Conservation (phyloP, 768 basidiomycete genomes). For the Crassisporium funariophilum region DNA sequence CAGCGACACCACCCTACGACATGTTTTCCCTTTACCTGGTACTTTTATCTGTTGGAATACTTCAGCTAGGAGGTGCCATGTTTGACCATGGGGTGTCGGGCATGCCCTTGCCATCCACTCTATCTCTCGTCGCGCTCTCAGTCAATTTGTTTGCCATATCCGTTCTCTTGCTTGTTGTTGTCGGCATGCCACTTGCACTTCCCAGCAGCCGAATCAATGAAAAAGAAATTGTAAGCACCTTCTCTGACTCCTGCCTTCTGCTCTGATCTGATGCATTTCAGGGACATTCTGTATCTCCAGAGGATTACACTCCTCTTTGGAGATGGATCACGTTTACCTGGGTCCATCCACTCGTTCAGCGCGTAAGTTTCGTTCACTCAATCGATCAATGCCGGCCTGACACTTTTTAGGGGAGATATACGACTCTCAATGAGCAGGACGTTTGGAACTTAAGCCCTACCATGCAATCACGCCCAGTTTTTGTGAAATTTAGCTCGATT, state of each 20-base stretch:
- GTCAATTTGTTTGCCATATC: constrained; percentile 48
- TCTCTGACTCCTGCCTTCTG: not conserved
- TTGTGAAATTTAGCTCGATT: constrained; percentile 48
- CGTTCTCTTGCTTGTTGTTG: constrained; percentile 45
- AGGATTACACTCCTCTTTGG: constrained; percentile 75
- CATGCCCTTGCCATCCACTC: constrained; percentile 40
- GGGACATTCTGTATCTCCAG: constrained; percentile 62
- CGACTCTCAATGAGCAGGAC: constrained; percentile 68
- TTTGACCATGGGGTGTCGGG: constrained; percentile 52
- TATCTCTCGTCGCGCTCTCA: constrained; percentile 29
- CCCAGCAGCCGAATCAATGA: constrained; percentile 54
- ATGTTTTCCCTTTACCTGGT: constrained; percentile 59
- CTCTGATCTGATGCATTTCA: constrained; percentile 21
- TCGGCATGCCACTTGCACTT: constrained; percentile 67
- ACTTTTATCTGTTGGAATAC: constrained; percentile 44
- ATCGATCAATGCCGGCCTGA: not conserved
- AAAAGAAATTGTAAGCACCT: constrained; percentile 60
- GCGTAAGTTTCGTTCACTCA: constrained; percentile 29
- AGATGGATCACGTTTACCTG: constrained; percentile 75
- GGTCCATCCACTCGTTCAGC: constrained; percentile 65
- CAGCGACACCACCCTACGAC: constrained; percentile 62
- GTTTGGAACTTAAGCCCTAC: constrained; percentile 74
- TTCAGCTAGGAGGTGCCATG: constrained; percentile 55
- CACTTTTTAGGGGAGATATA: constrained; percentile 40
- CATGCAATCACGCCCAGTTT: constrained; percentile 65